These are phyloP conservation scores for Aspergillus pseudotamarii DNA, from an alignment of 2,329 filamentous ascomycete genomes.

Conservation along the genomic window DNA sequence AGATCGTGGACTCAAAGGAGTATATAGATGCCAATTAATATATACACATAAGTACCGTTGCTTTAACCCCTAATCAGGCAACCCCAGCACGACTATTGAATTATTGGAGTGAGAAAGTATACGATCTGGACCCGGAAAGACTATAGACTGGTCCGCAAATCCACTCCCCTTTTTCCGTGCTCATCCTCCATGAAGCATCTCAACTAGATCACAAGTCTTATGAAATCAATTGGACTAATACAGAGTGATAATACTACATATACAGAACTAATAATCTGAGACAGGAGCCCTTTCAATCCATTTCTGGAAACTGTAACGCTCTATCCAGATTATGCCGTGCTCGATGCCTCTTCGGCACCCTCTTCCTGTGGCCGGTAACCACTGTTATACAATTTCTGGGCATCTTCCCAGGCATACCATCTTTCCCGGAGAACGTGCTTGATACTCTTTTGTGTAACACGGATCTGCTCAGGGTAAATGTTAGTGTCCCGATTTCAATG, in stretches of 20 bases:
- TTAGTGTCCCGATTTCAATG: not conserved
- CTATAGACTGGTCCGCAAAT: not conserved
- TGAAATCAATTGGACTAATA: constrained; percentile 1
- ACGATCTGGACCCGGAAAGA: not conserved
- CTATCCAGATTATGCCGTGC: not conserved
- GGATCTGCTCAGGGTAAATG: constrained; percentile 60
- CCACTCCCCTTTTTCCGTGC: not conserved
- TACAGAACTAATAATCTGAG: not conserved
- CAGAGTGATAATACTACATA: constrained; percentile 10
- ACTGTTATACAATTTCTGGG: constrained; percentile 38
- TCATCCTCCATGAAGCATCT: not conserved
- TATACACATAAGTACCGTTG: not conserved
- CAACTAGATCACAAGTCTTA: not conserved
- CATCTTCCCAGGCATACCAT: constrained; percentile 74
- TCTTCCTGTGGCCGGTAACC: constrained; percentile 41
- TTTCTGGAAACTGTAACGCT: not conserved
- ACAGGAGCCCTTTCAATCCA: not conserved
- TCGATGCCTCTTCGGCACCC: constrained; percentile 17
- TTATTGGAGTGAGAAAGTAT: not conserved
- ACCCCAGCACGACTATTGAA: not conserved
- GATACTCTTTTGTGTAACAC: constrained; percentile 76
- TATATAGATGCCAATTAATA: not conserved
- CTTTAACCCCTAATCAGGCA: not conserved
- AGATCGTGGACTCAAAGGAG: not conserved
- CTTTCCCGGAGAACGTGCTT: constrained; percentile 84